Base-by-base conservation (phyloP, 1,284 basidiomycete species). In the Mycena citricolor region DNA sequence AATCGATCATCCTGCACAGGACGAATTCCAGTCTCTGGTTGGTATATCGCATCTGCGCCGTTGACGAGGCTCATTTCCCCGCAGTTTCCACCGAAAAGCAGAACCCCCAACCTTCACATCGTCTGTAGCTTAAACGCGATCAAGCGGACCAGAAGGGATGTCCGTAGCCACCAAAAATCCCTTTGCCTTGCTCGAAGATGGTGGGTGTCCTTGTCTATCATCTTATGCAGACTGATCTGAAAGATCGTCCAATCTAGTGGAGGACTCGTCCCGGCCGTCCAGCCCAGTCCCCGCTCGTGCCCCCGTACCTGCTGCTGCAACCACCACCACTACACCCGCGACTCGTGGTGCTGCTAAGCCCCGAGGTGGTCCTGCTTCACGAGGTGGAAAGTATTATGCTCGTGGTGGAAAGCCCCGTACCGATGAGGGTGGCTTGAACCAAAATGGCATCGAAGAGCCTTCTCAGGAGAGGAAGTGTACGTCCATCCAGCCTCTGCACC, bases 141-240 rank as follows among this genome's bases (percentile, higher is more conserved):
- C 45, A 11, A 70, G 66, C 74, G 77, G 79, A 76, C 80, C 79
- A 75, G 74, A 77, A 71, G 81, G 64, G 58, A 89, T 89, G 87
- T 88, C 86, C 83, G 87, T 90, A 80, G 87, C 83, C 72, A 82
- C 81, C 63, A 81, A 71, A 78, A 90, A 90, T 71, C 79, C 79
- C 56, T 90, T 90, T 71, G 79, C 86, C 65, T 61, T 90, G 68
- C 74, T 90, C 65, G 80, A 83, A 66, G 83, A n/a, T n/a, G n/a
- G 85, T 86, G 53, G 54, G 73, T 73, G 42, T 46, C 12, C 29
- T 40, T 39, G 52, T 39, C 36, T 49, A 43, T 23, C 35, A 32
- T 46, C 37, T 51, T 49, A 51, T 32, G 39, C 34, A 38, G n/a
- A 31, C 42, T 49, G 35, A 38, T 43, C 19, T 34, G 44, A 44